Evolutionary conservation across 2,329 filamentous ascomycete genomes (phyloP), one percentile per base, ranked within the genome.

Genomic region (Scytalidium sp.): DNA sequence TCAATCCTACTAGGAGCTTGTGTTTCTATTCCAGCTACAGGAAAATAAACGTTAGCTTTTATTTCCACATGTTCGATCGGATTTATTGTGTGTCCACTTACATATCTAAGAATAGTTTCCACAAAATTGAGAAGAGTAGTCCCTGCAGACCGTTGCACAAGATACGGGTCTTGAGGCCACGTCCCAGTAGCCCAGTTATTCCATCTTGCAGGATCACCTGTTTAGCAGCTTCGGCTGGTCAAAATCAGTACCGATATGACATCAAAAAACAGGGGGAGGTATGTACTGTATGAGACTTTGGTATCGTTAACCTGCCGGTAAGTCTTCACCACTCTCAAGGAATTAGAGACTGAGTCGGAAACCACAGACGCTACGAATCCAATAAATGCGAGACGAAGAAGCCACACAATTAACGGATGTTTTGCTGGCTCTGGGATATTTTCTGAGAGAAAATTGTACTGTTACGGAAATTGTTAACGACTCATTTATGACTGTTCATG

Each of bases 301-400:
- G 66, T 72, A 17, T 75, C 72, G 46, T 76, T 76, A 50, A 76
- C 74, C 52, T 76, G 74, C 1, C 74, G 71, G 49, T 75, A 76
- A 0, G 74, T 76, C 59, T 76, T 76, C 4, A 76, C 67, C 0
- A 76, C 74, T 21, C 73, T 60, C 41, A 76, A 44, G 0, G 74
- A 75, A 54, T 76, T 76, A 2, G 74, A 76, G 2, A 76, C 66
- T 0, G 69, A 67, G 40, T 76, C 74, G 0, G 73, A 76, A 0
- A 76, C 61, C 3, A 75, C 53, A 0, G 73, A 74, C 2, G 74
- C 73, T 7, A 68, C 65, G 50, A 76, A 75, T 1, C 70, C 70
- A 25, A 73, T 72, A 41, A 73, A 65, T 0, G 70, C 70, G 2
- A 75, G 61, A 0, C 74, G 70, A 1, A 73, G 59, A 3, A 76